phyloP scores from a whole-genome alignment of 768 basidiomycete species.

The Leucosporidium yakuticum region DNA sequence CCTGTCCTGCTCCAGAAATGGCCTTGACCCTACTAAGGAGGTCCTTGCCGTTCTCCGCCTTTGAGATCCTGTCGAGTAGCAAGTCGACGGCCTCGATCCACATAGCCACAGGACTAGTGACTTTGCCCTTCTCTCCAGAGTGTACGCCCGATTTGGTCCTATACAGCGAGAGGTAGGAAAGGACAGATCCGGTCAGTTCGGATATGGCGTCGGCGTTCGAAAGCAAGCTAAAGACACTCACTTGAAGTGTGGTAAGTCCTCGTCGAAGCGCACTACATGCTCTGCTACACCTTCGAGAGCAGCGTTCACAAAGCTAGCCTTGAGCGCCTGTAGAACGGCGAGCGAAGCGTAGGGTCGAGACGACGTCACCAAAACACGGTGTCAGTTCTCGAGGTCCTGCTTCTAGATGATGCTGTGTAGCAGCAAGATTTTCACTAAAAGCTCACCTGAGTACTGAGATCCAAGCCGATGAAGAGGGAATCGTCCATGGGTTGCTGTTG shows the following conservation, averaged over 20 bases:
- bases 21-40: slow-evolving; percentile 4
- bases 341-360: too few relatives aligned
- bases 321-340: slow-evolving; percentile 35
- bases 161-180: slow-evolving; percentile 5
- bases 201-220: neutral
- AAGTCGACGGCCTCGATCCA: slow-evolving; percentile 81
- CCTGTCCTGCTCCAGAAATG: slow-evolving; percentile 73
- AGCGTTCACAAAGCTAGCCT: slow-evolving; percentile 63
- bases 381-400: neutral
- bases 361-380: too few relatives aligned
- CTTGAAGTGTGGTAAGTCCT: slow-evolving; percentile 60
- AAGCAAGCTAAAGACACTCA: neutral
- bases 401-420: too few relatives aligned
- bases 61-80: slow-evolving; percentile 50
- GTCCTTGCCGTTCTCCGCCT: neutral
- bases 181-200: neutral
- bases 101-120: slow-evolving; percentile 73
- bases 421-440: neutral
- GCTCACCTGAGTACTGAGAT: slow-evolving; percentile 76
- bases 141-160: slow-evolving; percentile 42
- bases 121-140: slow-evolving; percentile 56
- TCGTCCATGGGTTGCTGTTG: neutral
- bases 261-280: slow-evolving; percentile 69
- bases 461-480: slow-evolving; percentile 64
- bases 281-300: slow-evolving; percentile 60